Base-by-base conservation (phyloP, 2,329 filamentous ascomycete species). In the Beauveria sp. region DNA sequence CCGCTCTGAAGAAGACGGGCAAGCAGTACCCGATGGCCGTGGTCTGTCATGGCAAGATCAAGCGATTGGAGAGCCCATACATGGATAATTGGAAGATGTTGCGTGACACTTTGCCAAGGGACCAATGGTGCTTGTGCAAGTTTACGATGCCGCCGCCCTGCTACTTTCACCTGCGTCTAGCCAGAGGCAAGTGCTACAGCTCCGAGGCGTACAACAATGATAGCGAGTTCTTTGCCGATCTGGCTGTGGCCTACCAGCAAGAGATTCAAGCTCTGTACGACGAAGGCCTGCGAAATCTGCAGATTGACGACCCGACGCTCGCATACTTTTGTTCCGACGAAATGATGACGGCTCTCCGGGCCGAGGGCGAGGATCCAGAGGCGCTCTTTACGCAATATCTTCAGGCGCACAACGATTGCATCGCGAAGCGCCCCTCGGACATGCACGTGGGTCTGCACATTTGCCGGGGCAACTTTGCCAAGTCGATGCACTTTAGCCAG, bases 371-470 rank as follows among this genome's bases (percentile, higher is more conserved):
- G 49, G 79, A 85, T 20, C 79, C 86, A 14, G 85, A 89, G 43
- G 82, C 84, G 64, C 81, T 90, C 65, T 81, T 91, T 56, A 83
- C 88, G 67, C 79, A 83, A 38, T 91, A 91, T 70, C 83, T 91
- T 72, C 82, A 84, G 71, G 83, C 88, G 67, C 90, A 91, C 79
- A 91, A 91, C 70, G 85, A 88, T 70, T 87, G 84, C 70, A 80
- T 90, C 67, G 75, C 78, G 31, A 78, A 79, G 65, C 79, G 85
- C 0, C 87, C 88, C 0, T 74, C 77, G 6, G 88, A 88, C 66
- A 81, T 91, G 73, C 87, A 90, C 67, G 76, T 90, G 3, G 88
- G 88, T 18, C 82, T 91, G 12, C 89, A 91, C 72, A 77, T 91
- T 63, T 76, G 75, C 69, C 67, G 75, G 68, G 79, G 80, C 61